Percentiles rank a stretch among this genome's conserved stretches.
Evolutionary conservation across 2,329 filamentous ascomycete species (phyloP).

Genomic region (Hypoxylon sp.): DNA sequence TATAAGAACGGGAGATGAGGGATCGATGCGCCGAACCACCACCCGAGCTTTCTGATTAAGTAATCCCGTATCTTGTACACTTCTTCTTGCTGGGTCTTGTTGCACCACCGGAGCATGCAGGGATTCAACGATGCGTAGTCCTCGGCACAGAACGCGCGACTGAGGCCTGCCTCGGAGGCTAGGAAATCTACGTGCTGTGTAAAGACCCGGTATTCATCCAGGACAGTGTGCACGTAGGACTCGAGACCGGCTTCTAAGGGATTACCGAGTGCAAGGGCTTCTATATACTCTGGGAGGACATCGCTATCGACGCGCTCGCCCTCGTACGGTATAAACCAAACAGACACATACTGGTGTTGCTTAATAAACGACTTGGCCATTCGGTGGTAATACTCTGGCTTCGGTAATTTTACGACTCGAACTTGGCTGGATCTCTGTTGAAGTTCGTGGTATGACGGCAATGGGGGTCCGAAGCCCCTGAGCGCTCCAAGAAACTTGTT

Average conservation of each 20-base stretch:
- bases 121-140: too few relatives aligned
- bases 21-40: not conserved
- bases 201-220: not conserved
- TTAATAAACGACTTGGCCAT: too few relatives aligned
- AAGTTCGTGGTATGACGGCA: too few relatives aligned
- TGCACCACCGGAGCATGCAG: too few relatives aligned
- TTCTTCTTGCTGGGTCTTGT: not conserved
- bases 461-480: too few relatives aligned
- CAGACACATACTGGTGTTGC: too few relatives aligned
- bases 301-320: not conserved
- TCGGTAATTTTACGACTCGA: too few relatives aligned
- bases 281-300: not conserved
- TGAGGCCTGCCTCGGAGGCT: not conserved
- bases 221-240: not conserved
- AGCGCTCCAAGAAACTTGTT: too few relatives aligned
- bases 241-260: not conserved
- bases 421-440: too few relatives aligned
- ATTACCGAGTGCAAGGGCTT: not conserved
- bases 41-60: not conserved
- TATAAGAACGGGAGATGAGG: not conserved
- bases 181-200: not conserved
- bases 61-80: not conserved
- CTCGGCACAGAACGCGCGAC: not conserved
- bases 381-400: too few relatives aligned
- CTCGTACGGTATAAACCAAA: too few relatives aligned